Evolutionary conservation across 306 rosid species (phyloP), one percentile per base, ranked within the genome.

Genomic region (Vicia faba): DNA sequence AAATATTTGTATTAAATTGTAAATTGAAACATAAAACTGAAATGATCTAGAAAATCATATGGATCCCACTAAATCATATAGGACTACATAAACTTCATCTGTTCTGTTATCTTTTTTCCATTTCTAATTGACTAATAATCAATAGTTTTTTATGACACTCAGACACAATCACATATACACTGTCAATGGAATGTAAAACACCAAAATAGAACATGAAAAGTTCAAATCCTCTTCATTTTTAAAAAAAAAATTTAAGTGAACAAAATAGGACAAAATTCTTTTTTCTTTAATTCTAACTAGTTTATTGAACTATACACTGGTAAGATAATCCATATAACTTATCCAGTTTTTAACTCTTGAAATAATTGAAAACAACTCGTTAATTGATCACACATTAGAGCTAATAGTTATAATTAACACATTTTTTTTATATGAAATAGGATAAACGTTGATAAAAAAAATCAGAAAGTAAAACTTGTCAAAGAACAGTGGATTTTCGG

Each of bases 161-260:
- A 14, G 8, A 31, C 18, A 14, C 13, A 44, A n/a, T 53, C 20
- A 10, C 57, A 50, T 50, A 19, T 50, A 18, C 8, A 50, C 5
- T 50, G 13, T 19, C 29, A 25, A 55, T 25, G 57, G 11, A 8
- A 25, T 14, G 43, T 15, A 18, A 36, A 60, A 29, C 7, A 29
- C 33, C 33, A 29, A 29, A 23, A 78, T 68, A 80, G 80, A 70
- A 60, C 73, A 63, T 74, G 14, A 53, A 4, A 8, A 49, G 29
- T 51, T 19, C 8, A 51, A 20, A 4, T 46, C 4, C 11, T 15
- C 1, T 28, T 51, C 3, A 6, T 8, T 49, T 8, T 20, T 51
- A 7, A 10, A 20, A 51, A 46, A n/a, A n/a, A n/a, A n/a, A n/a
- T n/a, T n/a, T n/a, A n/a, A n/a, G n/a, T 31, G 41, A 6, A 57